These are phyloP conservation scores for Plasmodium knowlesi DNA, from an alignment of 169 alveolate genomes.

Conservation along the genomic window DNA sequence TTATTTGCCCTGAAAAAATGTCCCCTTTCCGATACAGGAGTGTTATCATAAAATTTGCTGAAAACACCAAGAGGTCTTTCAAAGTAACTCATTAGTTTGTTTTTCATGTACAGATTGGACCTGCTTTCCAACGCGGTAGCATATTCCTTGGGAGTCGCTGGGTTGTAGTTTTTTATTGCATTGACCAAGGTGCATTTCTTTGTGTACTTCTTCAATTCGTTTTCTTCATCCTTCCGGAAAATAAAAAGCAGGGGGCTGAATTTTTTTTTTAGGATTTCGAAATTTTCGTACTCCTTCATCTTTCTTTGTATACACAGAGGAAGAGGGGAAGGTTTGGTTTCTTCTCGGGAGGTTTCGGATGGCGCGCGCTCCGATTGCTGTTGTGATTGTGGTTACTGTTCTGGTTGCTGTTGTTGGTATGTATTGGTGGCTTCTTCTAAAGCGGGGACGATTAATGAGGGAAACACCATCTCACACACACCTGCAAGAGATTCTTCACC, in stretches of 20 bases:
- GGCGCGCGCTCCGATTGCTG: not conserved
- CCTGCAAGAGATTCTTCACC: not conserved
- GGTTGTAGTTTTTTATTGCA: slow-evolving; percentile 10
- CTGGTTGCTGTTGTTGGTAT: not conserved
- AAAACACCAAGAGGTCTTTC: slow-evolving; percentile 32
- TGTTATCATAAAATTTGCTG: slow-evolving; percentile 24
- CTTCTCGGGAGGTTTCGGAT: not conserved
- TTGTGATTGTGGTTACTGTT: too few species aligned
- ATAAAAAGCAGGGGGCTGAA: slow-evolving; percentile 54
- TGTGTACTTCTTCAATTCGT: slow-evolving; percentile 37
- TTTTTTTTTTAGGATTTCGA: slow-evolving; percentile 33
- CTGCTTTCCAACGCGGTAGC: not conserved
- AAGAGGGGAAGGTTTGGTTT: not conserved
- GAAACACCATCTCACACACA: not conserved
- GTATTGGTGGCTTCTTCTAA: not conserved
- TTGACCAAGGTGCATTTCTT: slow-evolving; percentile 10
- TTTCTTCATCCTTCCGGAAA: slow-evolving; percentile 55
- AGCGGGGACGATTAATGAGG: not conserved
- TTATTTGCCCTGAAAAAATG: slow-evolving; percentile 10
- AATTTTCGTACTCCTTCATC: slow-evolving; percentile 66
- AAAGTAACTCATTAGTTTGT: slow-evolving; percentile 9
- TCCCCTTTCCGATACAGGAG: not conserved
- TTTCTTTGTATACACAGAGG: not conserved
- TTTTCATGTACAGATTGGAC: slow-evolving; percentile 19
- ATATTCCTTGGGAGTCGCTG: not conserved